A percentile compares a stretch with the other conserved stretches of the same genome.
Conservation (phyloP, 306 rosid genomes). For the Inga laurina region DNA sequence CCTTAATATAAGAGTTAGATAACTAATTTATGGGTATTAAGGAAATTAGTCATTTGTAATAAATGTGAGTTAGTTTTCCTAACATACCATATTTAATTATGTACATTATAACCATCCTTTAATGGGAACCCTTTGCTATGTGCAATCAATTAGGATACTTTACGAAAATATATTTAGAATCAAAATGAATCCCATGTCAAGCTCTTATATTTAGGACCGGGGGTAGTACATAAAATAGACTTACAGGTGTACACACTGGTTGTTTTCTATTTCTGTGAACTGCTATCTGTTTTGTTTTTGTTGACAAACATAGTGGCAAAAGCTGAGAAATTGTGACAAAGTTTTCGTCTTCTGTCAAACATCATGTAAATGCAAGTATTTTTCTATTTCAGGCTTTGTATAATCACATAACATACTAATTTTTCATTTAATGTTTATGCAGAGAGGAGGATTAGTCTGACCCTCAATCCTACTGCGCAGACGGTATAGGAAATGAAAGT, state of each 20-base stretch:
- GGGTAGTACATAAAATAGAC: background rate
- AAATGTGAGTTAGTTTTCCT: too few species aligned
- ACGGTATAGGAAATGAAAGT: conserved; percentile 55
- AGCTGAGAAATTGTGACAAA: background rate
- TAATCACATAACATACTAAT: background rate
- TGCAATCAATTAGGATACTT: too few species aligned
- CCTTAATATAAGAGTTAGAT: too few species aligned
- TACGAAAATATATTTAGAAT: too few species aligned
- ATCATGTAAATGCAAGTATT: background rate
- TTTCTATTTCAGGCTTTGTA: background rate
- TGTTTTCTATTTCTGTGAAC: background rate
- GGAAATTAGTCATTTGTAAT: too few species aligned
- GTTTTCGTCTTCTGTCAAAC: background rate
- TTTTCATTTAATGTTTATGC: conserved; percentile 35
- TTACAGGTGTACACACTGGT: background rate
- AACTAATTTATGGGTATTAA: too few species aligned
- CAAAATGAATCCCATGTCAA: too few species aligned
- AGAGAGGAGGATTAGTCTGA: conserved; percentile 95
- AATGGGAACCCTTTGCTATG: too few species aligned
- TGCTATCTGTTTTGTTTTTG: background rate
- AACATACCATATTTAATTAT: too few species aligned
- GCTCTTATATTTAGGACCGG: too few species aligned
- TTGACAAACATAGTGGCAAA: background rate
- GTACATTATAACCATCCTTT: too few species aligned
- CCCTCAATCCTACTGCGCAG: conserved; percentile 65